Percentiles rank a stretch among this genome's conserved stretches.
Conservation (phyloP, 495 filamentous ascomycete species). For the Sphaerosporella brunnea region DNA sequence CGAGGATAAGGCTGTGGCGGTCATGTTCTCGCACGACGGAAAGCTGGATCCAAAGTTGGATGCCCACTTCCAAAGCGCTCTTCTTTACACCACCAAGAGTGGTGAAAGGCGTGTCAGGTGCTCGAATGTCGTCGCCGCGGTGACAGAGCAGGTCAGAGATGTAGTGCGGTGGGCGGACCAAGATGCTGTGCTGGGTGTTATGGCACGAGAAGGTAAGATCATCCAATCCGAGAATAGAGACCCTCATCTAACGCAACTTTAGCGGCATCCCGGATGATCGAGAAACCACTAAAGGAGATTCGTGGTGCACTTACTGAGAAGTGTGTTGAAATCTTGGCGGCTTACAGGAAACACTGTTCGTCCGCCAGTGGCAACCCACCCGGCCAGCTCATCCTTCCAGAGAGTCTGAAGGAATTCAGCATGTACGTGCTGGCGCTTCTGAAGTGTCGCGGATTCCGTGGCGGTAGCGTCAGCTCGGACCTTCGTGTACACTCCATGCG, state of each 20-base stretch:
- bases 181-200: conserved; percentile 69
- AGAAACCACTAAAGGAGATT: conserved; percentile 70
- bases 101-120: conserved; percentile 86
- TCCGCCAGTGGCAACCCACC: conserved; percentile 73
- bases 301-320: conserved; percentile 73
- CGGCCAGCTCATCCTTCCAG: conserved; percentile 83
- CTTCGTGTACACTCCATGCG: conserved; percentile 80
- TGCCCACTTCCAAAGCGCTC: conserved; percentile 90
- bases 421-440: conserved; percentile 93
- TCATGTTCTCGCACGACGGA: conserved; percentile 90
- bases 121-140: conserved; percentile 78
- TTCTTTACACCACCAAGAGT: conserved; percentile 81
- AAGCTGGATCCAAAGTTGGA: conserved; percentile 92
- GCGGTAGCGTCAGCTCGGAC: conserved; percentile 77
- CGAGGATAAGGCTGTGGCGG: conserved; percentile 79
- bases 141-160: conserved; percentile 67
- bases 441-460: conserved; percentile 83
- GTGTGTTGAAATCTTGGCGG: conserved; percentile 82
- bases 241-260: conserved; percentile 3
- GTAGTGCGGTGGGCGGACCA: conserved; percentile 86
- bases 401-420: conserved; percentile 87
- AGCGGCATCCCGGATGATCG: conserved; percentile 65
- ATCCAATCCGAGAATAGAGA: too few species aligned
- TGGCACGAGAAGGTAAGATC: conserved; percentile 62
- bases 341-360: conserved; percentile 71